A percentile compares a stretch with the other conserved stretches of the same genome.
Conservation (phyloP, 176 grass and related monocot genomes). For the Echinochloa phyllopogon region DNA sequence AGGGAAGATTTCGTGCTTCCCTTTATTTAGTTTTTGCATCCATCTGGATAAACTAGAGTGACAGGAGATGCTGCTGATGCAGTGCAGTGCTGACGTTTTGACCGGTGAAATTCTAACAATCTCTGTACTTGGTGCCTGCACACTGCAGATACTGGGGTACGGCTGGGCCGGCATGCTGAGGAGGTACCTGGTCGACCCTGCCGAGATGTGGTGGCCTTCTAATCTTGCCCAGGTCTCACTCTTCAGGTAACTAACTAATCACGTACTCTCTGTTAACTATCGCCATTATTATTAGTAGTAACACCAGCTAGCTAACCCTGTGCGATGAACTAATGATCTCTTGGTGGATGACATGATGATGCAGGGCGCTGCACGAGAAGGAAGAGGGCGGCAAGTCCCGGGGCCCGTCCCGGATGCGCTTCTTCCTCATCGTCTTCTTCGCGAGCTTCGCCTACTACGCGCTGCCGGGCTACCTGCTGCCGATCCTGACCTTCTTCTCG, state of each 20-base stretch:
- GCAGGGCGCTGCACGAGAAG: constrained; percentile 87
- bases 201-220: constrained; percentile 98
- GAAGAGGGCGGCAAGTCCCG: constrained; percentile 46
- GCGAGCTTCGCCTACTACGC: constrained; percentile 89
- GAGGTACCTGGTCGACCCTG: constrained; percentile 93
- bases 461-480: constrained; percentile 78
- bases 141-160: constrained; percentile 78
- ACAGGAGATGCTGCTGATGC: neutral
- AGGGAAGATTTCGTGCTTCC: neutral
- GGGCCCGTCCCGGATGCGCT: constrained; percentile 78
- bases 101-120: neutral
- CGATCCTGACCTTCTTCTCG: constrained; percentile 94
- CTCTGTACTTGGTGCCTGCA: neutral
- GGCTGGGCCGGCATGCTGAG: constrained; percentile 91
- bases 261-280: neutral
- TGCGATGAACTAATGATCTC: neutral
- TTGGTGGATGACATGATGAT: neutral
- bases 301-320: neutral
- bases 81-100: neutral
- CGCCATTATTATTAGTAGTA: neutral
- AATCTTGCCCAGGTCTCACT: constrained; percentile 97
- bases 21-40: neutral
- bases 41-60: neutral
- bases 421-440: constrained; percentile 85
- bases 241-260: constrained; percentile 57